Evolutionary conservation across 1,284 basidiomycete species (phyloP), one percentile per base, ranked within the genome.

Genomic region (Ustilago vetiveriae): DNA sequence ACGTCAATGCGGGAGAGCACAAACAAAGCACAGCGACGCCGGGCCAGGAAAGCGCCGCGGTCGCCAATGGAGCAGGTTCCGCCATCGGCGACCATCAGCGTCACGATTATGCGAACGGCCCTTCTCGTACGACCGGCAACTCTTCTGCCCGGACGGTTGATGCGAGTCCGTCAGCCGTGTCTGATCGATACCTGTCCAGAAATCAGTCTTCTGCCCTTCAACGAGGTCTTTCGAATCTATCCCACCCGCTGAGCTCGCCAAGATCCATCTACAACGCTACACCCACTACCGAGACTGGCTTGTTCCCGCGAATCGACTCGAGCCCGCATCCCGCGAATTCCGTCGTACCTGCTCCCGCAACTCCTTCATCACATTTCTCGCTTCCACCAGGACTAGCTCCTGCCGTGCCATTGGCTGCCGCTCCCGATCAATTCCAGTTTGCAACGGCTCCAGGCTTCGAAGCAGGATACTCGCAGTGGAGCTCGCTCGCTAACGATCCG

Each of bases 401-500:
- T 0, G 35, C 48, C 6, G 4, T 42, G 4, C 16, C 42, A 7
- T 10, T 24, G 3, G 21, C 48, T 2, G 22, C 37, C 22, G 41
- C 13, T 30, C 35, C 22, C 8, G 50, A 52, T 22, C 32, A 43
- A 2, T 54, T 60, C 21, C 50, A 53, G 16, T 54, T 43, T 35
- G 45, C 51, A 4, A 55, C 53, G 3, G 48, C 59, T 8, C 53
- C 47, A 17, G 52, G 60, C 19, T 32, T 57, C 26, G 48, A 53
- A 22, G 29, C 44, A 14, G 50, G 51, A 9, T 51, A 55, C n/a
- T 42, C 56, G 37, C 63, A 66, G 32, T 66, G 63, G 63, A 43
- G 42, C 37, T 59, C 54, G 29, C 48, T 59, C 10, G 63, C 63
- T 17, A 58, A 66, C 40, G 63, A 66, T 4, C 56, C 63, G 1